Evolutionary conservation across 106 monocot species (phyloP), one percentile per base, ranked within the genome.

Genomic region (Dioscorea zingiberensis): DNA sequence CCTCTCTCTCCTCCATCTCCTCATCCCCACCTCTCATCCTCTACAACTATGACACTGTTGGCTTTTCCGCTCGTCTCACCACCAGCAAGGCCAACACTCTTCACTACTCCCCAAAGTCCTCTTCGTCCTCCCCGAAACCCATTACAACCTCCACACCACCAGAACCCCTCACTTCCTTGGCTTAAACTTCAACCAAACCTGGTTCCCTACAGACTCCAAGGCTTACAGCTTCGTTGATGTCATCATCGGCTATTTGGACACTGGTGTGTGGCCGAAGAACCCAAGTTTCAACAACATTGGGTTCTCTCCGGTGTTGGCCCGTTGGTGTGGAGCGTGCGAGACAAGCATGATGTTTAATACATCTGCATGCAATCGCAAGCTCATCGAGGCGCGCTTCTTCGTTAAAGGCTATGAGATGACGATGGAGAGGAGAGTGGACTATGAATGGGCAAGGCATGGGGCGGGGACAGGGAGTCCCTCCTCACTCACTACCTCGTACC

Each of bases 141-240:
- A 61, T 49, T 99, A 89, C 77, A 59, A 93, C 51, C 89, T 99
- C 24, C 98, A 99, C 77, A 99, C 98, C 0, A 99, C 98, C 27
- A 84, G 93, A 21, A 86, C 93, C 9, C 93, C 93, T 12, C 84
- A 93, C 74, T 99, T 99, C 69, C 80, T 99, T 47, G 89, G 89
- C 45, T 70, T 99, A 27, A 73, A 80, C 38, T 10, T 10, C 38
- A 0, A 8, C 38, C 38, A 38, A 6, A 6, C 38, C 38, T 38
- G 6, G 9, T 10, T 38, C 38, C 38, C 2, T 30, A 8, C 79
- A 21, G 21, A 67, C 56, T 77, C 84, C n/a, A 44, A 71, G 62
- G 76, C 86, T 21, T 56, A 62, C 76, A 77, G 79, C 21, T 71
- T 26, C 51, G 27, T 65, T 14, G 86, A 99, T 60, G 84, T 99